phyloP scores from a whole-genome alignment of 495 filamentous ascomycete genomes.

The Lineolata rhizophorae region DNA sequence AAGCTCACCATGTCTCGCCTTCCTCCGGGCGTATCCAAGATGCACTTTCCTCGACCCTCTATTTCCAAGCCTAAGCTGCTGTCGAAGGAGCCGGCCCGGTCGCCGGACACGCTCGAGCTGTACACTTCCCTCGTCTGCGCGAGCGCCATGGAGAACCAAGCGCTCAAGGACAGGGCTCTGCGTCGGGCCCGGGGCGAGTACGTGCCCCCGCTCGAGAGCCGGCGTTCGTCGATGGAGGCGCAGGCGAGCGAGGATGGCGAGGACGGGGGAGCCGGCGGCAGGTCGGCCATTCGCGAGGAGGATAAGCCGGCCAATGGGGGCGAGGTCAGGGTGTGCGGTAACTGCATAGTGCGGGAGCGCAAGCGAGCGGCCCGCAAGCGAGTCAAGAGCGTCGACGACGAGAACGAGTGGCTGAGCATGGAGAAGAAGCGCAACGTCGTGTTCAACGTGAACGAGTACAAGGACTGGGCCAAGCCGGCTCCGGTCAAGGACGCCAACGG shows the following conservation, averaged over 20 bases:
- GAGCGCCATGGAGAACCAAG: slow-evolving; percentile 67
- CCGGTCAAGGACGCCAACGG: slow-evolving; percentile 24
- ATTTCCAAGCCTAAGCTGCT: slow-evolving; percentile 82
- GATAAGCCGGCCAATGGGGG: slow-evolving; percentile 57
- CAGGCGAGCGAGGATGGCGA: slow-evolving; percentile 19
- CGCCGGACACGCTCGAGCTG: slow-evolving; percentile 58
- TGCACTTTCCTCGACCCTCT: slow-evolving; percentile 71
- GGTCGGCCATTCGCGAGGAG: slow-evolving; percentile 25
- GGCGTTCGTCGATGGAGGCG: slow-evolving; percentile 13
- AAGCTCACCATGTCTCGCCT: slow-evolving; percentile 49
- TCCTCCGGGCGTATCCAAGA: slow-evolving; percentile 46
- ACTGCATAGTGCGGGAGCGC: slow-evolving; percentile 65
- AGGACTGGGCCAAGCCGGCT: slow-evolving; percentile 46
- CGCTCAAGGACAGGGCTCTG: slow-evolving; percentile 38
- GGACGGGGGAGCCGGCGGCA: too few species aligned
- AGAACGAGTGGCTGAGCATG: slow-evolving; percentile 53
- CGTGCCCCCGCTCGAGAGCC: not conserved
- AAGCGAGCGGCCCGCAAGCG: slow-evolving; percentile 84
- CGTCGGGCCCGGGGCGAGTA: slow-evolving; percentile 33
- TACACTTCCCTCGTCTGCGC: slow-evolving; percentile 67
- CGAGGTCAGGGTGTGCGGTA: slow-evolving; percentile 68
- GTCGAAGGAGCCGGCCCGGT: slow-evolving; percentile 35
- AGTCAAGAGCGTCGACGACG: slow-evolving; percentile 66
- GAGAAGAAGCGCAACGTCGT: slow-evolving; percentile 67
- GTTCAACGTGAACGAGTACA: slow-evolving; percentile 82